phyloP scores from a whole-genome alignment of 2,329 filamentous ascomycete species.

The Claviceps africana region DNA sequence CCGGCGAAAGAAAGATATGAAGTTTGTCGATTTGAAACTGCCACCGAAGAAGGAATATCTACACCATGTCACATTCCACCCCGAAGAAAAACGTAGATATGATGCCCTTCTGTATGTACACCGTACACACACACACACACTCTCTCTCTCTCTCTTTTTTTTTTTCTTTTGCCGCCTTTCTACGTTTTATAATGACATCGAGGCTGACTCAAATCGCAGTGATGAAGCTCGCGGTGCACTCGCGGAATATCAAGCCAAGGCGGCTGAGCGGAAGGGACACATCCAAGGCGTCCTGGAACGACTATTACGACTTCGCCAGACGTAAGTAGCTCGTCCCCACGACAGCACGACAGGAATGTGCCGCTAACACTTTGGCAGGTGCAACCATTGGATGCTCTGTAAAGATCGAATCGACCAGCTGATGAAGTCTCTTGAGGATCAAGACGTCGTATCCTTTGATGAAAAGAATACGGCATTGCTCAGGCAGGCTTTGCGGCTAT shows the following conservation, averaged over 20 bases:
- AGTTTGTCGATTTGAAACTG: slow-evolving; percentile 67
- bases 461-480: slow-evolving; percentile 58
- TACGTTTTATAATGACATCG: background rate
- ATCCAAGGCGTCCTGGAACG: slow-evolving; percentile 71
- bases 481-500: slow-evolving; percentile 61
- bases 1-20: slow-evolving; percentile 75
- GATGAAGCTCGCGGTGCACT: slow-evolving; percentile 62
- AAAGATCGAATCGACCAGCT: slow-evolving; percentile 61
- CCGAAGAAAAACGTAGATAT: slow-evolving; percentile 66
- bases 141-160: too few relatives aligned
- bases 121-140: too few relatives aligned
- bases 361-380: slow-evolving; percentile 26
- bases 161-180: background rate
- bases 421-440: slow-evolving; percentile 51
- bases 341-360: background rate
- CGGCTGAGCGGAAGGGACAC: slow-evolving; percentile 31
- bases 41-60: slow-evolving; percentile 67
- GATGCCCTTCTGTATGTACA: slow-evolving; percentile 49
- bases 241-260: slow-evolving; percentile 39
- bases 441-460: slow-evolving; percentile 55
- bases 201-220: slow-evolving; percentile 23
- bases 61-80: slow-evolving; percentile 57
- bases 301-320: slow-evolving; percentile 67
- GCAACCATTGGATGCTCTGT: slow-evolving; percentile 79
- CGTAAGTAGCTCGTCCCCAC: slow-evolving; percentile 23